A percentile compares a stretch with the other conserved stretches of the same genome.
These are phyloP conservation scores for Flaveria bidentis DNA, from an alignment of 129 eudicot species.

Conservation along the genomic window DNA sequence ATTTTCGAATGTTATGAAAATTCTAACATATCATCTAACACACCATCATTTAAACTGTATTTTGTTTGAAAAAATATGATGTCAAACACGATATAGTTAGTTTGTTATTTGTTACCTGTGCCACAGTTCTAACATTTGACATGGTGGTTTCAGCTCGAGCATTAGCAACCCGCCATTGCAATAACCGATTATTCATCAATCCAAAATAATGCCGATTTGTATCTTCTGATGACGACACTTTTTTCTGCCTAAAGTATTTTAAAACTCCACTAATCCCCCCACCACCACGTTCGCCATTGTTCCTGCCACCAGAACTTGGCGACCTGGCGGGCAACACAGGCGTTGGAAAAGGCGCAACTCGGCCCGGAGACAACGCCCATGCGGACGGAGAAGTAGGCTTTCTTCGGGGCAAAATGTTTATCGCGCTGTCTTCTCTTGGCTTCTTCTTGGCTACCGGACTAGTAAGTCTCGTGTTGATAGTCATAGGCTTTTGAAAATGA, in stretches of 20 bases:
- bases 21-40: too few species aligned
- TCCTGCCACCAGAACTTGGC: conserved; percentile 39
- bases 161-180: conserved; percentile 91
- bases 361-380: conserved; percentile 72
- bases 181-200: conserved; percentile 50
- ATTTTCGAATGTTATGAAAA: too few species aligned
- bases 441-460: conserved; percentile 23
- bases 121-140: conserved; percentile 36
- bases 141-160: conserved; percentile 61
- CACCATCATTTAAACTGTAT: too few species aligned
- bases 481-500: conserved; percentile 13
- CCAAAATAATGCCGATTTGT: conserved; percentile 42
- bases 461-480: conserved; percentile 24
- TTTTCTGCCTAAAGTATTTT: conserved; percentile 67
- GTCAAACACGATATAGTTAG: not conserved
- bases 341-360: conserved; percentile 32
- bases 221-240: conserved; percentile 41
- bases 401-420: conserved; percentile 34
- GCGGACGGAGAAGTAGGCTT: conserved; percentile 67
- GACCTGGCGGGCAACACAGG: conserved; percentile 39
- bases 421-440: not conserved
- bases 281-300: not conserved
- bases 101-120: conserved; percentile 52
- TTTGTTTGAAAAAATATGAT: not conserved
- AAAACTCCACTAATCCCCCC: conserved; percentile 60